A percentile compares a stretch with the other conserved stretches of the same genome.
phyloP scores from a whole-genome alignment of 495 filamentous ascomycete genomes.

The Neurospora tetrasperma region DNA sequence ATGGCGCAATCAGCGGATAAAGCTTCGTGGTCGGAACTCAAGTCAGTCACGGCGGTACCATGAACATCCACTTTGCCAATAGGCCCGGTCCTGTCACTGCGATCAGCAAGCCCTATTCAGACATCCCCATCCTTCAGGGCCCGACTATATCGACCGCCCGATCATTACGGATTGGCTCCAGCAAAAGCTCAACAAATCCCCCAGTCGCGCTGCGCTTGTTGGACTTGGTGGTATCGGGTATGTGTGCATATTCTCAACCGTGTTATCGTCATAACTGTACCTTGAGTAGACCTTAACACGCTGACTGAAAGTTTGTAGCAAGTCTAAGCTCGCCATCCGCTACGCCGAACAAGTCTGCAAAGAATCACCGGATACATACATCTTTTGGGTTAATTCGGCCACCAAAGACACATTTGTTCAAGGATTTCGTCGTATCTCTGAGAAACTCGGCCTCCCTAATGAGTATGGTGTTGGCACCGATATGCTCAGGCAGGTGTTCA shows the following conservation, averaged over 20 bases:
- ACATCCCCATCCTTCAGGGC: neutral
- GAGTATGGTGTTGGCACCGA: neutral
- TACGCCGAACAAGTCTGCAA: neutral
- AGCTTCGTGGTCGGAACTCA: neutral
- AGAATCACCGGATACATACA: constrained; percentile 23
- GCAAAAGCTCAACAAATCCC: neutral
- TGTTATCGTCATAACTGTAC: too few species aligned
- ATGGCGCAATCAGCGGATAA: neutral
- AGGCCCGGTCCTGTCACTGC: neutral
- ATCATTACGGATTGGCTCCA: neutral
- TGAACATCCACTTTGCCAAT: neutral
- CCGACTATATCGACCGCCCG: neutral
- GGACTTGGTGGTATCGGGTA: neutral
- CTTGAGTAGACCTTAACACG: neutral
- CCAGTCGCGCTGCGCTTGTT: neutral
- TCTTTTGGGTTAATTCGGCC: constrained; percentile 43
- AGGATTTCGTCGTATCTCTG: constrained; percentile 23
- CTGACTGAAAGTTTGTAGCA: neutral
- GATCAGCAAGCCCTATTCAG: neutral
- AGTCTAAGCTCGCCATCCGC: neutral
- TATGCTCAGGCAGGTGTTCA: neutral
- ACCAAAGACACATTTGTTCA: constrained; percentile 27
- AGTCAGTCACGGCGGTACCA: neutral
- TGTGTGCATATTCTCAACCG: neutral
- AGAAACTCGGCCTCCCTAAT: neutral